Conservation (phyloP, 1,284 basidiomycete species). For the Cutaneotrichosporon cyanovorans region DNA sequence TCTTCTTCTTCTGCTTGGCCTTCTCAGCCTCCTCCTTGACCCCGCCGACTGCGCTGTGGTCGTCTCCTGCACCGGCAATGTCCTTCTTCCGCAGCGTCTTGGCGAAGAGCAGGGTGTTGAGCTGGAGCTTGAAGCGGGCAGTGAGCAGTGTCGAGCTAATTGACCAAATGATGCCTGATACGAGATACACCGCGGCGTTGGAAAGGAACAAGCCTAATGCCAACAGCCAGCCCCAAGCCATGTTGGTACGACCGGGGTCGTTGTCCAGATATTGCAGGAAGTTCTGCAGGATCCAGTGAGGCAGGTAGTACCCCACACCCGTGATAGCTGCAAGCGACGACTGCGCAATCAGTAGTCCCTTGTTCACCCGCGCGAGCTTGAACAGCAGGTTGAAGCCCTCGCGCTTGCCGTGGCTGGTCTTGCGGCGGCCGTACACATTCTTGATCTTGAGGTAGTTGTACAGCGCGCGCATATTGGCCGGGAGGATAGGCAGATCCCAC, state of each 20-base stretch:
- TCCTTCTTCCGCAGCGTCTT: conserved; percentile 87
- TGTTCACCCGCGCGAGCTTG: conserved; percentile 43
- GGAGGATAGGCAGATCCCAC: conserved; percentile 72
- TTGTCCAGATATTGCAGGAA: conserved; percentile 67
- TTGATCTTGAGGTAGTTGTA: conserved; percentile 31
- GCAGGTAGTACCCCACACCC: conserved; percentile 66
- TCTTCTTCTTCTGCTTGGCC: conserved; percentile 32
- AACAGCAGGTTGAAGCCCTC: conserved; percentile 43
- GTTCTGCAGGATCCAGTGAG: conserved; percentile 65
- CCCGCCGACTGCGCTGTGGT: conserved; percentile 22
- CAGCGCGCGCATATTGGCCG: conserved; percentile 57
- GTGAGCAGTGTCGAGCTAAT: conserved; percentile 39
- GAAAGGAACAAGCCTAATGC: conserved; percentile 57
- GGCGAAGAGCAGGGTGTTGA: conserved; percentile 77
- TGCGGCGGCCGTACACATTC: conserved; percentile 32
- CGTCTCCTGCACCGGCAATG: conserved; percentile 50
- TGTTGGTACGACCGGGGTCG: conserved; percentile 49
- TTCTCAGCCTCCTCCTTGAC: conserved; percentile 31
- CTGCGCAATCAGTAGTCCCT: conserved; percentile 43
- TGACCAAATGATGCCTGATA: conserved; percentile 41
- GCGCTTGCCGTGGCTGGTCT: conserved; percentile 23
- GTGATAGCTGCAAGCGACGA: conserved; percentile 55
- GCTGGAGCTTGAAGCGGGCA: conserved; percentile 61
- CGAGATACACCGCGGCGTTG: conserved; percentile 54
- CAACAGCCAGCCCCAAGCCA: conserved; percentile 48